Percentiles rank a stretch among this genome's conserved stretches.
phyloP scores from a whole-genome alignment of 257 asterid species.

The Solanum tarijense region DNA sequence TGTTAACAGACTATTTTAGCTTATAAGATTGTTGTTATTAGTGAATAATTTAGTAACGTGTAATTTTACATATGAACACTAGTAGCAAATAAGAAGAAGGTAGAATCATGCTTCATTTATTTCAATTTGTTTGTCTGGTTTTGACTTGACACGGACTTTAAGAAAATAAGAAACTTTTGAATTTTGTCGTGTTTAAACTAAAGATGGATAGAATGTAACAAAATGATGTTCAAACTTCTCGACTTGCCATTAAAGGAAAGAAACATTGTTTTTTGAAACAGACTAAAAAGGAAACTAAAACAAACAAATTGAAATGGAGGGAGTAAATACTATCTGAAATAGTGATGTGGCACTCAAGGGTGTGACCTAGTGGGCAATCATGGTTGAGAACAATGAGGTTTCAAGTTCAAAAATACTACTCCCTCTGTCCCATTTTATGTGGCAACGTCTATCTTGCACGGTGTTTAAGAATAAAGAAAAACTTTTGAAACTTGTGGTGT shows the following conservation, averaged over 20 bases:
- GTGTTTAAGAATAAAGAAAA: no score
- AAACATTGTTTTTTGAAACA: no score
- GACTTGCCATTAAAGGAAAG: background rate
- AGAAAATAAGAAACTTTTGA: background rate
- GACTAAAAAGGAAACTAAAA: background rate
- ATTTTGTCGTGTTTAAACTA: background rate
- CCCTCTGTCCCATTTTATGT: no score
- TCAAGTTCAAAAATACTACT: background rate
- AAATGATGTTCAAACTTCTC: background rate
- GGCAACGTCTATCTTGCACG: no score
- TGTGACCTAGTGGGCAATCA: background rate
- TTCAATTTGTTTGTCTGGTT: background rate
- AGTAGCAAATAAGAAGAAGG: background rate
- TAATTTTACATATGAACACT: background rate
- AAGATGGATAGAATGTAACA: background rate
- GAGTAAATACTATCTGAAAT: background rate
- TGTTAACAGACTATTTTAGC: background rate
- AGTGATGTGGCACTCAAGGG: background rate
- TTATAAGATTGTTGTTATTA: background rate
- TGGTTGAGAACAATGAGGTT: background rate
- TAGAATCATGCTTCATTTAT: background rate
- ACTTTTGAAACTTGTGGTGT: no score
- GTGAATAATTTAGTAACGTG: background rate
- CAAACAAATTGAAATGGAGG: background rate
- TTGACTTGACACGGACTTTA: background rate